Conservation (phyloP, 2,329 filamentous ascomycete species). For the Colletotrichum sp. region DNA sequence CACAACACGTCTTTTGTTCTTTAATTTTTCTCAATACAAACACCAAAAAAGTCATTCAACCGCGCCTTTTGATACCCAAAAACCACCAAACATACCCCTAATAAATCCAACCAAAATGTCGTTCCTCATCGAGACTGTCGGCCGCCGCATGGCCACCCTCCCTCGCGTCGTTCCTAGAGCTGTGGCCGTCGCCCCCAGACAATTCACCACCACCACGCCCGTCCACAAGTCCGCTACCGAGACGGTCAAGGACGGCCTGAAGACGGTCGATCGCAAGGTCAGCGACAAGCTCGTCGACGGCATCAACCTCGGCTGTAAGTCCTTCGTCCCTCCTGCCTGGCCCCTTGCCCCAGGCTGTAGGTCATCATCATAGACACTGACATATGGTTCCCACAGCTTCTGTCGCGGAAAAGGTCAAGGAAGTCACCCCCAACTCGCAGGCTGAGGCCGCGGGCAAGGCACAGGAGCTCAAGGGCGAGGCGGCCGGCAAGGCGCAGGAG, state of each 20-base stretch:
- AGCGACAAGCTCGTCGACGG: slow-evolving; percentile 67
- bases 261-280: slow-evolving; percentile 64
- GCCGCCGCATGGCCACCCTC: slow-evolving; percentile 44
- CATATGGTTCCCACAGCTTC: slow-evolving; percentile 29
- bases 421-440: slow-evolving; percentile 41
- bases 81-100: neutral
- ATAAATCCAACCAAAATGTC: slow-evolving; percentile 47
- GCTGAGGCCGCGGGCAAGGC: slow-evolving; percentile 44
- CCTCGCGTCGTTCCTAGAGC: slow-evolving; percentile 40
- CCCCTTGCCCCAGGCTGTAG: neutral
- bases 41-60: neutral
- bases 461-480: slow-evolving; percentile 41
- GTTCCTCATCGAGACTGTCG: slow-evolving; percentile 52
- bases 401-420: slow-evolving; percentile 54
- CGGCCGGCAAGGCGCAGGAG: slow-evolving; percentile 45
- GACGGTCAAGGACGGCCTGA: slow-evolving; percentile 63
- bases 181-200: slow-evolving; percentile 45
- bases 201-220: slow-evolving; percentile 54
- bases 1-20: accelerated
- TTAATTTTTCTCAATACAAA: neutral
- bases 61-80: neutral
- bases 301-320: slow-evolving; percentile 63
- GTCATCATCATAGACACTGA: neutral
- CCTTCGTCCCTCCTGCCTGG: no score
- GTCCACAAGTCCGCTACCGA: slow-evolving; percentile 57